Base-by-base conservation (phyloP, 1,139 yeast species). In the Nakaseomyces delphensis region DNA sequence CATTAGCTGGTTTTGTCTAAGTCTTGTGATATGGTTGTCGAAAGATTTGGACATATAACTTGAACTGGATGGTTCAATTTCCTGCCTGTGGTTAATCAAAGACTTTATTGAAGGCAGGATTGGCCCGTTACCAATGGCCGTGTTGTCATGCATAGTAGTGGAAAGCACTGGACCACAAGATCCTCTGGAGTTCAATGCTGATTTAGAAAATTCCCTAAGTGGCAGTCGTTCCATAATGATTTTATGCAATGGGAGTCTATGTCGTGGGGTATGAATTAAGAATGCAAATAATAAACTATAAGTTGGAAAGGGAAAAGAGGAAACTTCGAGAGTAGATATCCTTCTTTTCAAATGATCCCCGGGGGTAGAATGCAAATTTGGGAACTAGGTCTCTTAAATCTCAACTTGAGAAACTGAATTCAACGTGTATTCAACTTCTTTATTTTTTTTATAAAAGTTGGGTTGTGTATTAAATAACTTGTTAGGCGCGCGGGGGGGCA, bases 161-260 rank as follows among this genome's bases (percentile, higher is more conserved):
- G 27, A 4, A 8, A 33, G 16, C 5, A 33, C 37, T n/a, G 37
- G 37, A 3, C 37, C 37, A 7, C 18, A n/a, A 8, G 37, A 20
- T 19, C 47, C 45, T 24, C 51, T 31, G 32, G 43, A 48, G 45
- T 57, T 57, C 23, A 56, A 46, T 33, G 48, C 48, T 11, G 59
- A 52, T 39, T 50, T 50, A 7, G 61, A 46, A 25, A 50, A 50
- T 41, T 52, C 60, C 32, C 52, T 49, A 45, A 57, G 44, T 37
- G 61, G 62, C 18, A 52, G 43, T 23, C 36, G 37, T 33, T 38
- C 44, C 30, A 29, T 28, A 7, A 8, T 31, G 15, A n/a, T 16
- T n/a, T n/a, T n/a, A 31, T n/a, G 13, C 13, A 19, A 18, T 18
- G 4, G 23, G 11, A 18, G 11, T 16, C 7, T n/a, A 19, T 31